Evolutionary conservation across 371 early-diverging fungal genomes (phyloP).

Genomic region (Furculomyces boomerangus): DNA sequence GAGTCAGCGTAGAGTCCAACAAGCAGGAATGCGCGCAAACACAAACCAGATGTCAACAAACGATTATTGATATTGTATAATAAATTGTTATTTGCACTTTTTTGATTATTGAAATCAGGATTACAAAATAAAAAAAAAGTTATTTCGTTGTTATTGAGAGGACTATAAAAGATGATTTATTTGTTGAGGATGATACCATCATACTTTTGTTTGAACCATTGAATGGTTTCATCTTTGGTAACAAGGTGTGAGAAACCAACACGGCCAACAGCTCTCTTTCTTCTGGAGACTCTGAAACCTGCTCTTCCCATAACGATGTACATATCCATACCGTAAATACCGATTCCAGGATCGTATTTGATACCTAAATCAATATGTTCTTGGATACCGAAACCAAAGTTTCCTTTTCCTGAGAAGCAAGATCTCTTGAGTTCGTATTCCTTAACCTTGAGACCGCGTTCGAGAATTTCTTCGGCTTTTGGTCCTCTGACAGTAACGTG

Average conservation of each 20-base stretch:
- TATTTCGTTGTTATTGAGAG: too few relatives aligned
- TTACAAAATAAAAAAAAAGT: too few relatives aligned
- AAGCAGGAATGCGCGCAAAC: constrained; percentile 27
- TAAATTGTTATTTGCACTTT: neutral
- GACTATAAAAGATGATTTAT: constrained; percentile 31
- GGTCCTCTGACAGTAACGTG: constrained; percentile 98
- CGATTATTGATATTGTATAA: neutral
- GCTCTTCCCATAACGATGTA: constrained; percentile 97
- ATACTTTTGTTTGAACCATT: constrained; percentile 82
- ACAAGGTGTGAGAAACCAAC: constrained; percentile 92
- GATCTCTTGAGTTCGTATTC: constrained; percentile 93
- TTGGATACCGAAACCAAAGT: constrained; percentile 99
- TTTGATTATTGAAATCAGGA: too few relatives aligned
- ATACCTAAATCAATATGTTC: constrained; percentile 99
- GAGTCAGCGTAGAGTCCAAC: constrained; percentile 39
- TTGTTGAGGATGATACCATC: constrained; percentile 79
- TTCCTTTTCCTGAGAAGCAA: constrained; percentile 97
- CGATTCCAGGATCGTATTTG: constrained; percentile 99
- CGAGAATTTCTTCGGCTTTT: constrained; percentile 92
- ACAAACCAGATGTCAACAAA: constrained; percentile 14
- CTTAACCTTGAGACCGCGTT: constrained; percentile 99
- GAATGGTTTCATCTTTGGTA: constrained; percentile 67
- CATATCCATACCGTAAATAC: constrained; percentile 98
- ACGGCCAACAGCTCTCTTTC: constrained; percentile 75
- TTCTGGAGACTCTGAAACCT: constrained; percentile 91